These are phyloP conservation scores for Aspergillus cejpii DNA, from an alignment of 2,329 filamentous ascomycete species.

Conservation along the genomic window DNA sequence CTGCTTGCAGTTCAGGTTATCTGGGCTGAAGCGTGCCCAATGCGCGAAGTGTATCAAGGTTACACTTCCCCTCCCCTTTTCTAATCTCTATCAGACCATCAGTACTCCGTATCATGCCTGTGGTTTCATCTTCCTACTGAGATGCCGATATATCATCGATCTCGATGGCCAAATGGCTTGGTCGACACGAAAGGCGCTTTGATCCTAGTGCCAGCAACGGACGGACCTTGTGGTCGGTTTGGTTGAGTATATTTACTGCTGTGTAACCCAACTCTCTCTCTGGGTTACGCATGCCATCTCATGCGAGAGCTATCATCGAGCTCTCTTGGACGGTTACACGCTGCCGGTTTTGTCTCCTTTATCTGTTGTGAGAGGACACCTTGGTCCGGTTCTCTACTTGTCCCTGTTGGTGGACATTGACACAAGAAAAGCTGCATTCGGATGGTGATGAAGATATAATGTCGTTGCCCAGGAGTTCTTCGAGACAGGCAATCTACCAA, in stretches of 20 bases:
- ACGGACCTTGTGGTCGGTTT: background rate
- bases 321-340: background rate
- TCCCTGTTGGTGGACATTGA: background rate
- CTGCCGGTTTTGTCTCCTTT: background rate
- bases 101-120: background rate
- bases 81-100: background rate
- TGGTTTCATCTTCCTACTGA: background rate
- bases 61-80: background rate
- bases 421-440: background rate
- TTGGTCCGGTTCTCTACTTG: background rate
- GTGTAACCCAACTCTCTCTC: background rate
- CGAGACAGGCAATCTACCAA: conserved; percentile 14
- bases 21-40: background rate
- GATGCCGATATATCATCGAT: background rate
- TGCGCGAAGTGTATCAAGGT: background rate
- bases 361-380: background rate
- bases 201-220: background rate
- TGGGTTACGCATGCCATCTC: background rate
- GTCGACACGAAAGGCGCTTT: background rate
- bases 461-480: conserved; percentile 3
- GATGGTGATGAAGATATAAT: background rate
- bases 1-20: background rate
- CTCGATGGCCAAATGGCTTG: background rate
- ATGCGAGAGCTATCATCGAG: background rate
- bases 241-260: background rate